Percentiles rank a stretch among this genome's conserved stretches.
phyloP scores from a whole-genome alignment of 2,329 filamentous ascomycete genomes.

The Ophiocordyceps camponoti-saundersi region DNA sequence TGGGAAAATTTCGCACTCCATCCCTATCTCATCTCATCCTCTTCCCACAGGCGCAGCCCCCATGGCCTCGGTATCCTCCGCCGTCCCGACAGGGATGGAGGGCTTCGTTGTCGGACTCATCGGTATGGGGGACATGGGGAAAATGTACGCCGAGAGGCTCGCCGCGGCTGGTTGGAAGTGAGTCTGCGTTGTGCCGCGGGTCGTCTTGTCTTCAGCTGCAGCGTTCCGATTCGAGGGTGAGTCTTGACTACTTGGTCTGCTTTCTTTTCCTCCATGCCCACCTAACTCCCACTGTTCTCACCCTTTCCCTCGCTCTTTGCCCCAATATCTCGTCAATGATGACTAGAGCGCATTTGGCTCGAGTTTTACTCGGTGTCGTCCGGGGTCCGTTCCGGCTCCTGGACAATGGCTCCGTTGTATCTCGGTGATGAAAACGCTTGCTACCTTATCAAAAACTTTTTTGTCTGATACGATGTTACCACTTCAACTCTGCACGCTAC shows the following conservation, averaged over 20 bases:
- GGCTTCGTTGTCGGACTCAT: slow-evolving; percentile 80
- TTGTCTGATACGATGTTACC: slow-evolving; percentile 52
- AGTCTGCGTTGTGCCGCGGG: slow-evolving; percentile 10
- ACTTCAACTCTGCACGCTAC: not conserved
- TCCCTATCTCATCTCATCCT: not conserved
- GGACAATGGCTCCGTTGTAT: slow-evolving; percentile 35
- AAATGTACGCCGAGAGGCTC: slow-evolving; percentile 86
- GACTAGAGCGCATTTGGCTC: slow-evolving; percentile 99
- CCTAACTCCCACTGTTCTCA: no score
- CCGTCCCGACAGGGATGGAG: slow-evolving; percentile 33
- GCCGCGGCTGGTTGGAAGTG: slow-evolving; percentile 93
- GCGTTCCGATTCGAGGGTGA: not conserved
- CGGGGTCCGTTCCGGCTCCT: slow-evolving; percentile 62
- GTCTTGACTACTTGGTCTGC: not conserved
- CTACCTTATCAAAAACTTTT: slow-evolving; percentile 64
- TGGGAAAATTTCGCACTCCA: not conserved
- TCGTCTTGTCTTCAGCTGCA: not conserved
- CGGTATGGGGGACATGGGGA: slow-evolving; percentile 98
- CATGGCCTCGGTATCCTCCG: slow-evolving; percentile 12
- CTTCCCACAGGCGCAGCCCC: slow-evolving; percentile 3
- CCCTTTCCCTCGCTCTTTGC: slow-evolving; percentile 1
- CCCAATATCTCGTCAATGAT: slow-evolving; percentile 48
- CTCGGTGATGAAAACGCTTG: slow-evolving; percentile 99
- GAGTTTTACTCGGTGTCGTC: slow-evolving; percentile 62
- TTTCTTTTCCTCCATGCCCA: not conserved